These are phyloP conservation scores for Venustampulla echinocandica DNA, from an alignment of 495 filamentous ascomycete genomes.

Conservation along the genomic window DNA sequence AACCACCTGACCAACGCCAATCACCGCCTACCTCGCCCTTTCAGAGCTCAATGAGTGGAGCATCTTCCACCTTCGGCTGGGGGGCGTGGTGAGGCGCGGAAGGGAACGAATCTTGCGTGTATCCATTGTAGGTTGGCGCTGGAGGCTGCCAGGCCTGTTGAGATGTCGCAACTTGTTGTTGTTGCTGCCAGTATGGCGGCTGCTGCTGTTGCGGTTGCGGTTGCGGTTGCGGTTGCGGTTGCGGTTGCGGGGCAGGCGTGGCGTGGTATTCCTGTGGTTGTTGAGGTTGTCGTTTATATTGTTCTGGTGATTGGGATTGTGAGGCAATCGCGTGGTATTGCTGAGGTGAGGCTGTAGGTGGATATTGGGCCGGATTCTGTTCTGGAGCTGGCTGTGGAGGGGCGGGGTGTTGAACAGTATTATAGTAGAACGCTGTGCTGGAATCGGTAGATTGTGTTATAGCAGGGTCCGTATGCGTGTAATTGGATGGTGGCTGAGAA, in stretches of 20 bases:
- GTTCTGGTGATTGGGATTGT: slow-evolving; percentile 22
- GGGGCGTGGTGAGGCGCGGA: slow-evolving; percentile 54
- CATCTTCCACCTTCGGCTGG: too few species aligned
- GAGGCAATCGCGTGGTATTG: slow-evolving; percentile 22
- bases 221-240: slow-evolving; percentile 9
- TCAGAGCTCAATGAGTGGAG: too few species aligned
- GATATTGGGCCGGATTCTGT: slow-evolving; percentile 19
- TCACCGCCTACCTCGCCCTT: too few species aligned
- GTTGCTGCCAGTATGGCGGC: slow-evolving; percentile 29
- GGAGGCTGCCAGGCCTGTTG: slow-evolving; percentile 41
- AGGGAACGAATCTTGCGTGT: slow-evolving; percentile 57
- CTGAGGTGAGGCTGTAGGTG: slow-evolving; percentile 21
- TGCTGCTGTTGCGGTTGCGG: slow-evolving; percentile 18
- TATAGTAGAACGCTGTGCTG: slow-evolving; percentile 42
- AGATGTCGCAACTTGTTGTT: slow-evolving; percentile 27
- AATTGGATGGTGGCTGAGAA: slow-evolving; percentile 21
- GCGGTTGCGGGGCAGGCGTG: slow-evolving; percentile 6
- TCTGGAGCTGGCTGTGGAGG: slow-evolving; percentile 12
- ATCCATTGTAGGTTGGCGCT: slow-evolving; percentile 40
- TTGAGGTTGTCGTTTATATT: slow-evolving; percentile 24
- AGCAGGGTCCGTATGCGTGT: slow-evolving; percentile 23
- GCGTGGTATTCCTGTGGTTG: slow-evolving; percentile 5
- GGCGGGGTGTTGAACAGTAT: slow-evolving; percentile 13
- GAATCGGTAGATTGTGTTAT: slow-evolving; percentile 34
- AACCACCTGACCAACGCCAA: too few species aligned